Conservation (phyloP, 139 green algal species). For the Desmodesmus armatus region DNA sequence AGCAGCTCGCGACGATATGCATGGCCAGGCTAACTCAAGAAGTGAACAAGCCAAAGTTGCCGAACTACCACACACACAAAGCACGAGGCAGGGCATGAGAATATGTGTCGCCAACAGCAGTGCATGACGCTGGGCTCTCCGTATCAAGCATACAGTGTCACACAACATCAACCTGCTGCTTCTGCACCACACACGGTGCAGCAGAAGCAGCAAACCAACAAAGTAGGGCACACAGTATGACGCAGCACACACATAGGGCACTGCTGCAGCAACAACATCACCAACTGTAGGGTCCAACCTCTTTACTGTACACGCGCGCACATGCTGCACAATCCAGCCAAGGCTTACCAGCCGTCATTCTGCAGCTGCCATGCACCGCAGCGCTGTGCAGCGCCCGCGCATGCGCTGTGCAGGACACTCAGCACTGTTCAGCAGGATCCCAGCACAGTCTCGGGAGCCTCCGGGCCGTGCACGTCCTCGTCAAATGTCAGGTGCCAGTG, state of each 20-base stretch:
- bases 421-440: conserved; percentile 14
- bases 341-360: not conserved
- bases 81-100: too few relatives aligned
- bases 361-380: not conserved
- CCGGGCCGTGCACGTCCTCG: conserved; percentile 36
- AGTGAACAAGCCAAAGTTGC: too few relatives aligned
- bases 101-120: too few relatives aligned
- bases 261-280: not conserved
- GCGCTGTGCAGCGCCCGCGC: not conserved
- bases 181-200: not conserved
- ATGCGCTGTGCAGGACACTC: not conserved
- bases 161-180: not conserved
- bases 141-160: too few relatives aligned
- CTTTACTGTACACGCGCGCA: not conserved
- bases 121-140: too few relatives aligned
- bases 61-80: too few relatives aligned
- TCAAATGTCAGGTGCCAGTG: conserved; percentile 38
- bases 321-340: not conserved
- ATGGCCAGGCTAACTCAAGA: too few relatives aligned
- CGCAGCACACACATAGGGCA: too few relatives aligned
- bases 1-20: too few relatives aligned
- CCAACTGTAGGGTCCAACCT: not conserved
- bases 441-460: conserved; percentile 19
- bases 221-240: too few relatives aligned
- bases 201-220: not conserved